These are phyloP conservation scores for Macrolepiota dolichaula DNA, from an alignment of 768 basidiomycete genomes.

Conservation along the genomic window DNA sequence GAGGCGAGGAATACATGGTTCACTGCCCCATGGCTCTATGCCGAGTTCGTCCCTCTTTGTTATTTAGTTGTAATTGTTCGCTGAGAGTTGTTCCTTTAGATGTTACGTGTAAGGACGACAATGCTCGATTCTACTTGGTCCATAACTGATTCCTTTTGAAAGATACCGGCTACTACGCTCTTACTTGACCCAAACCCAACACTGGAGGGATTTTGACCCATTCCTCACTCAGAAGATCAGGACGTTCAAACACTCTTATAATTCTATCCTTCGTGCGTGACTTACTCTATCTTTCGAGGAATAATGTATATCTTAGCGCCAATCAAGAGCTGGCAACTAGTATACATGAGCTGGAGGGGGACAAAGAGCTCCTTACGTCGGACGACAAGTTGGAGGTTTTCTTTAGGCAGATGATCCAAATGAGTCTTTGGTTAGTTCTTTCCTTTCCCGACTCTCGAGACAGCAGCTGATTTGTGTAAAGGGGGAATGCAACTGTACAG, in stretches of 20 bases:
- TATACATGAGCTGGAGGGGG: slow-evolving; percentile 61
- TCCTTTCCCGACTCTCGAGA: neutral
- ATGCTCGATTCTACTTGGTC: neutral
- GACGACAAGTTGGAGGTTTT: slow-evolving; percentile 56
- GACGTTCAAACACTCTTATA: slow-evolving; percentile 76
- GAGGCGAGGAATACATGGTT: slow-evolving; percentile 75
- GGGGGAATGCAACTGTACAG: slow-evolving; percentile 91
- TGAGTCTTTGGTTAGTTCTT: slow-evolving; percentile 78
- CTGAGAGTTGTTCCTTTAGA: neutral
- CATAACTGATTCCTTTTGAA: neutral
- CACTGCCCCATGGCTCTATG: slow-evolving; percentile 92
- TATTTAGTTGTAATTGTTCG: neutral
- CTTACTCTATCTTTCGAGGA: neutral
- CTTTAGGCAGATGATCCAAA: slow-evolving; percentile 85
- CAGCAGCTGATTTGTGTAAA: slow-evolving; percentile 22
- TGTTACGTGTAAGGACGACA: slow-evolving; percentile 3
- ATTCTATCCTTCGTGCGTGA: slow-evolving; percentile 72
- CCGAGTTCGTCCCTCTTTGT: slow-evolving; percentile 61
- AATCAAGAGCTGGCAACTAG: slow-evolving; percentile 66
- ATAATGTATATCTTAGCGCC: neutral
- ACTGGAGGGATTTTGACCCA: slow-evolving; percentile 81
- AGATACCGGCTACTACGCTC: slow-evolving; percentile 85
- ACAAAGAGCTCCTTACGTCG: slow-evolving; percentile 38
- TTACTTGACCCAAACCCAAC: slow-evolving; percentile 59
- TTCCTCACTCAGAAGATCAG: slow-evolving; percentile 78